Conservation (phyloP, 169 alveolate genomes). For the Plasmodium ovale region DNA sequence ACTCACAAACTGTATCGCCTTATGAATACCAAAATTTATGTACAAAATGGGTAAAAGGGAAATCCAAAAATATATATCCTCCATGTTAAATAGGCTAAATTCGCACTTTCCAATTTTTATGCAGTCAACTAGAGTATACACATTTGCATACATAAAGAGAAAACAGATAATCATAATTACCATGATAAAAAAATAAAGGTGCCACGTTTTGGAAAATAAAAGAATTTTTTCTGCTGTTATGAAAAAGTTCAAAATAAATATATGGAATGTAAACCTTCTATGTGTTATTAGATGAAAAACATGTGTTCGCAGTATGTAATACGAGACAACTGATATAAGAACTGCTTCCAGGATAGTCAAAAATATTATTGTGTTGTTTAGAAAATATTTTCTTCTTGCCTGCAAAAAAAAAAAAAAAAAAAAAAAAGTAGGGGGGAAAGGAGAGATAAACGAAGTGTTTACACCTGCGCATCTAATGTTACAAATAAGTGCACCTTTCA, state of each 20-base stretch:
- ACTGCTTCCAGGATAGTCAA: constrained; percentile 61
- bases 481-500: neutral
- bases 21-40: constrained; percentile 40
- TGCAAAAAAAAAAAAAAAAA: constrained; percentile 16
- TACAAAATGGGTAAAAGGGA: constrained; percentile 55
- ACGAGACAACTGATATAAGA: constrained; percentile 28
- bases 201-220: constrained; percentile 68
- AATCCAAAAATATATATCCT: constrained; percentile 61
- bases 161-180: constrained; percentile 18
- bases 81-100: constrained; percentile 33
- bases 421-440: neutral
- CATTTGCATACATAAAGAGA: constrained; percentile 48
- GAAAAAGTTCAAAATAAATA: constrained; percentile 46
- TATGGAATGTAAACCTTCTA: constrained; percentile 69
- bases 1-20: constrained; percentile 30
- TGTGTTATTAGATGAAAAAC: constrained; percentile 34
- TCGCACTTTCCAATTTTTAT: constrained; percentile 60
- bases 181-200: constrained; percentile 56
- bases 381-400: constrained; percentile 71
- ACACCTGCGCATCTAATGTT: neutral
- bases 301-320: constrained; percentile 15
- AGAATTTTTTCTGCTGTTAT: constrained; percentile 62
- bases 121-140: constrained; percentile 65
- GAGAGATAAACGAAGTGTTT: too few relatives aligned
- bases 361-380: constrained; percentile 63